A percentile compares a stretch with the other conserved stretches of the same genome.
phyloP scores from a whole-genome alignment of 2,329 filamentous ascomycete genomes.

The Drechmeria coniospora region DNA sequence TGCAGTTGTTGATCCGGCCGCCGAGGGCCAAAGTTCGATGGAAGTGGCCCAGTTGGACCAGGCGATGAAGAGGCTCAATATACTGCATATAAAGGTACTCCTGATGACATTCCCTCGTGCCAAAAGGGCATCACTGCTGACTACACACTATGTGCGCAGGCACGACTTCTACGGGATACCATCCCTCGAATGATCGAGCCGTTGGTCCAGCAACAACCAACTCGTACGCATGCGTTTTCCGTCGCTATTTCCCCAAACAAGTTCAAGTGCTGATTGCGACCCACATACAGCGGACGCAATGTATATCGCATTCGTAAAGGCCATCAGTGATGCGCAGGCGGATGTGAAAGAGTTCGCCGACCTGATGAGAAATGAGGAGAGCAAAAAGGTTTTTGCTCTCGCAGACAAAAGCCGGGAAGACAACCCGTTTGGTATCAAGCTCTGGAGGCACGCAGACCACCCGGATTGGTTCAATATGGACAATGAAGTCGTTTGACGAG shows the following conservation, averaged over 20 bases:
- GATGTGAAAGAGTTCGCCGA: constrained; percentile 37
- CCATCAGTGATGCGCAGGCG: constrained; percentile 28
- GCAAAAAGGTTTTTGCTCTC: constrained; percentile 33
- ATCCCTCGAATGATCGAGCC: constrained; percentile 28
- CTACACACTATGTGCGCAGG: constrained; percentile 10
- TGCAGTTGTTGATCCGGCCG: neutral
- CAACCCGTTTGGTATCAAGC: constrained; percentile 40
- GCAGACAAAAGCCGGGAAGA: constrained; percentile 36
- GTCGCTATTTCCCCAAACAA: no score
- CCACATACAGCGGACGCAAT: constrained; percentile 29
- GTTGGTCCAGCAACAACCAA: constrained; percentile 30
- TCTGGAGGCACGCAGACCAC: constrained; percentile 43
- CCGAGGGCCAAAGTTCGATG: constrained; percentile 15
- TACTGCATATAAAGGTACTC: constrained; percentile 38
- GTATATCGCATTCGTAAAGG: constrained; percentile 30
- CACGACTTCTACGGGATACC: constrained; percentile 18
- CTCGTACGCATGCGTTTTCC: constrained; percentile 29
- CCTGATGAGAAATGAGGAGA: constrained; percentile 29
- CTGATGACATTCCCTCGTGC: neutral
- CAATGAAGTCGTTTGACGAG: constrained; percentile 8
- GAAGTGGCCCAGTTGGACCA: constrained; percentile 35
- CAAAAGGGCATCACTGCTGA: constrained; percentile 5
- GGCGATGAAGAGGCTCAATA: constrained; percentile 33
- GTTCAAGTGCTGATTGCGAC: constrained; percentile 2
- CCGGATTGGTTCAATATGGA: constrained; percentile 38